phyloP scores from a whole-genome alignment of 1,139 yeast genomes.

The Geotrichum histeridarum region DNA sequence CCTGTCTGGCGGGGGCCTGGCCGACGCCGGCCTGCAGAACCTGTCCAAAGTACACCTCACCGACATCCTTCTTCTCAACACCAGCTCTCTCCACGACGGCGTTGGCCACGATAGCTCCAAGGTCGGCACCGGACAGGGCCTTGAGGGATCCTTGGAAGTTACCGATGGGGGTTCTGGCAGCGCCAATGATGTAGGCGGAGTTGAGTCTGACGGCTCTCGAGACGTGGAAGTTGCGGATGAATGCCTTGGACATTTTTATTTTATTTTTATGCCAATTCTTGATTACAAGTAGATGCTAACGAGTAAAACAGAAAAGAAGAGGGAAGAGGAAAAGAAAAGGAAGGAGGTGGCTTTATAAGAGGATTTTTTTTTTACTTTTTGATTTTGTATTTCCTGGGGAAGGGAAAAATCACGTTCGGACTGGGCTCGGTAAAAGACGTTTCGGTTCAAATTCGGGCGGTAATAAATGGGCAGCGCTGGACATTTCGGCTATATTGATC shows the following conservation, averaged over 20 bases:
- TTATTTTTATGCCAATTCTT: too few species aligned
- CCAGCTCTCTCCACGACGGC: constrained; percentile 53
- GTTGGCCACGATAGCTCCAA: constrained; percentile 54
- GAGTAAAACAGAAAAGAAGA: background rate
- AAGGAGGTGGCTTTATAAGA: background rate
- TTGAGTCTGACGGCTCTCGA: constrained; percentile 14
- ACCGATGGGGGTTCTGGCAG: constrained; percentile 58
- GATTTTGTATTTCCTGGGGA: constrained; percentile 8
- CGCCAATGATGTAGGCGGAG: constrained; percentile 49
- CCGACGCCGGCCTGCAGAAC: constrained; percentile 57
- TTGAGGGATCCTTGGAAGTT: constrained; percentile 53
- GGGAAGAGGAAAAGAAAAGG: background rate
- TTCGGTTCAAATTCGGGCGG: constrained; percentile 10
- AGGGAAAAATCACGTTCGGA: background rate
- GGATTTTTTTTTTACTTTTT: background rate
- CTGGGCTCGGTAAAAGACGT: background rate
- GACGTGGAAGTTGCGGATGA: constrained; percentile 17
- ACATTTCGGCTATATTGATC: background rate
- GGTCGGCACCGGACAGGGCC: constrained; percentile 48
- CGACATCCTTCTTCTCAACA: constrained; percentile 47
- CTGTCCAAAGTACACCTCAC: constrained; percentile 54
- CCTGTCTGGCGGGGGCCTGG: constrained; percentile 64
- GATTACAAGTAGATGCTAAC: background rate
- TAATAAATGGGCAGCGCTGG: constrained; percentile 3
- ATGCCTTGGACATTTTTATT: constrained; percentile 17